phyloP scores from a whole-genome alignment of 768 basidiomycete species.

The Polyporus arcularius region DNA sequence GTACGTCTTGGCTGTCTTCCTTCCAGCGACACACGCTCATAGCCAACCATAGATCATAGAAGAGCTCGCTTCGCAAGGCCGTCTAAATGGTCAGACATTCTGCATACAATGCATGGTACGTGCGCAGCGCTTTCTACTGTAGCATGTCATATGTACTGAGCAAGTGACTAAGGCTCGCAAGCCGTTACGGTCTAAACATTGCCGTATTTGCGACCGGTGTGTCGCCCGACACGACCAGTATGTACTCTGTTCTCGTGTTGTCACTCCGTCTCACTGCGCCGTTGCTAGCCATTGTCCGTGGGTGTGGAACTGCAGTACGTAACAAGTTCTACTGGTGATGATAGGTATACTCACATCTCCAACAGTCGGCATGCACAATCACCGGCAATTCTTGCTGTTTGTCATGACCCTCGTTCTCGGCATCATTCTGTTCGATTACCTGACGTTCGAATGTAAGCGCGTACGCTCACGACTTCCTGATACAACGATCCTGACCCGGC shows the following conservation, averaged over 20 bases:
- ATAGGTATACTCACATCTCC: conserved; percentile 4
- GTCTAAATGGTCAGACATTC: conserved; percentile 94
- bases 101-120: conserved; percentile 93
- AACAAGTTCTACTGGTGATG: neutral
- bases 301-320: conserved; percentile 97
- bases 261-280: conserved; percentile 1
- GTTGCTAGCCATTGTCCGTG: conserved; percentile 88
- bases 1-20: conserved; percentile 39
- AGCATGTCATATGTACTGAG: neutral
- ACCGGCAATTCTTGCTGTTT: conserved; percentile 95
- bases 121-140: neutral
- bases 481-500: neutral
- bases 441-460: conserved; percentile 77
- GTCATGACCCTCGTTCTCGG: conserved; percentile 83
- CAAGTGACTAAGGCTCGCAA: conserved; percentile 63
- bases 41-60: conserved; percentile 69
- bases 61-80: conserved; percentile 83
- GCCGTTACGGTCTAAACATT: conserved; percentile 93
- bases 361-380: conserved; percentile 87
- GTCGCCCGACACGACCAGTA: conserved; percentile 92
- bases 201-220: conserved; percentile 88
- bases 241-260: conserved; percentile 31
- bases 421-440: conserved; percentile 78
- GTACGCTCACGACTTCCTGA: no score
- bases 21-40: neutral